A percentile compares a stretch with the other conserved stretches of the same genome.
Evolutionary conservation across 768 basidiomycete genomes (phyloP).

Genomic region (Pleurotus eryngii): DNA sequence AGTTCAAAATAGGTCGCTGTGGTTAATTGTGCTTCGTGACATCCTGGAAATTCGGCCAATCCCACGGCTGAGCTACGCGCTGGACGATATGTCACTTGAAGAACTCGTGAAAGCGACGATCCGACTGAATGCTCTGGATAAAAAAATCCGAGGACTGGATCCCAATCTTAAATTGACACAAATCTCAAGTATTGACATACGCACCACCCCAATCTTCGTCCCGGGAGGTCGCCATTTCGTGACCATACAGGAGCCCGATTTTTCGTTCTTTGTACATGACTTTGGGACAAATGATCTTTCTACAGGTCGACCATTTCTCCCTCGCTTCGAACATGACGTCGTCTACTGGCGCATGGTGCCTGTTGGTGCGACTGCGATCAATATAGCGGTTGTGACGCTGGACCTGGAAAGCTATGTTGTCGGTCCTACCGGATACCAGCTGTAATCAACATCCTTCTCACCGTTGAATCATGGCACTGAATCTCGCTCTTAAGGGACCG

Average conservation of each 20-base stretch:
- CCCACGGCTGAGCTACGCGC: background rate
- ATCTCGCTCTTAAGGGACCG: no score
- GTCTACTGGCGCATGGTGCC: background rate
- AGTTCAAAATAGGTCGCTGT: background rate
- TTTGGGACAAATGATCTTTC: background rate
- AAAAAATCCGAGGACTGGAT: background rate
- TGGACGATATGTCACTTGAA: background rate
- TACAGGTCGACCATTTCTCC: background rate
- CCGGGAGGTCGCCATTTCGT: background rate
- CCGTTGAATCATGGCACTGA: no score
- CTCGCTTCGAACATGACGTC: background rate
- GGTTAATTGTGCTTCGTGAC: background rate
- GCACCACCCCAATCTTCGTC: background rate
- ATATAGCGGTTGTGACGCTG: no score
- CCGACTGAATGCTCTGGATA: background rate
- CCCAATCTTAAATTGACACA: background rate
- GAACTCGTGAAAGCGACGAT: background rate
- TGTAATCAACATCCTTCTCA: no score
- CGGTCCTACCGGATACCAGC: no score
- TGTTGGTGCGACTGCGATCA: background rate
- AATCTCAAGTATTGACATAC: background rate
- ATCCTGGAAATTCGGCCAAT: background rate
- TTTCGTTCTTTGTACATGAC: background rate
- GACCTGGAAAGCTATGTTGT: no score
- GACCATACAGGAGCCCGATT: background rate